A percentile compares a stretch with the other conserved stretches of the same genome.
These are phyloP conservation scores for Crithidia mellificae DNA, from an alignment of 208 protist species.

Conservation along the genomic window DNA sequence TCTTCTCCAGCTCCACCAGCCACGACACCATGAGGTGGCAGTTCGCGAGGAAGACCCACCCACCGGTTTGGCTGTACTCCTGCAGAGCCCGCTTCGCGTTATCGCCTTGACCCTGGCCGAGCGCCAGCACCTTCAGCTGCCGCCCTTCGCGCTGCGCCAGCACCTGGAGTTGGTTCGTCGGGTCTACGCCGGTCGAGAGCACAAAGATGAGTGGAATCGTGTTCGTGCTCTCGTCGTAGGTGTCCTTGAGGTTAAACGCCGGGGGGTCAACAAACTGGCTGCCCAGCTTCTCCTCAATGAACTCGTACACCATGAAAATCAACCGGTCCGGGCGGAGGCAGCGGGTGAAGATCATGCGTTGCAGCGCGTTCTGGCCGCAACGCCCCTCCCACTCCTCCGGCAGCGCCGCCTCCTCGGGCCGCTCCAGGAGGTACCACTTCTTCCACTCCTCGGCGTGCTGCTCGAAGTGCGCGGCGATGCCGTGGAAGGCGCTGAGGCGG, in stretches of 20 bases:
- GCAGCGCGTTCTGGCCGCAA: conserved; percentile 90
- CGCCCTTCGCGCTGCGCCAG: conserved; percentile 88
- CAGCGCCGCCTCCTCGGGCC: conserved; percentile 94
- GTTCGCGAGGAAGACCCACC: conserved; percentile 99
- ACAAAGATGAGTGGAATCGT: conserved; percentile 98
- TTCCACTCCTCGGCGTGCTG: conserved; percentile 94
- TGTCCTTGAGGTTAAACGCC: conserved; percentile 95
- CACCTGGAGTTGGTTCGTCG: conserved; percentile 91
- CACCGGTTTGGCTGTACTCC: conserved; percentile 91
- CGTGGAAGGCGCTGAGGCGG: conserved; percentile 95
- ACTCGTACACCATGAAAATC: conserved; percentile 95
- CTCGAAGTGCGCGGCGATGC: conserved; percentile 95
- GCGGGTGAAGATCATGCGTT: conserved; percentile 97
- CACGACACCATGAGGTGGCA: conserved; percentile 98
- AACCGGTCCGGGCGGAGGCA: conserved; percentile 98
- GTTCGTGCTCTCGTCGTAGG: conserved; percentile 93
- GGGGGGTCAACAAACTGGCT: conserved; percentile 96
- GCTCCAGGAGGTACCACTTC: conserved; percentile 93
- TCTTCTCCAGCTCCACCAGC: conserved; percentile 97
- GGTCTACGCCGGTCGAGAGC: conserved; percentile 97
- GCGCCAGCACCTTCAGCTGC: conserved; percentile 92
- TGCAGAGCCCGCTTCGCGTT: conserved; percentile 93
- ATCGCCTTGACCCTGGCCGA: conserved; percentile 97
- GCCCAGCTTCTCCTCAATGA: conserved; percentile 95
- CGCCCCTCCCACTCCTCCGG: conserved; percentile 96